Evolutionary conservation across 2,329 filamentous ascomycete species (phyloP).

Genomic region (Pseudogymnoascus sp.): DNA sequence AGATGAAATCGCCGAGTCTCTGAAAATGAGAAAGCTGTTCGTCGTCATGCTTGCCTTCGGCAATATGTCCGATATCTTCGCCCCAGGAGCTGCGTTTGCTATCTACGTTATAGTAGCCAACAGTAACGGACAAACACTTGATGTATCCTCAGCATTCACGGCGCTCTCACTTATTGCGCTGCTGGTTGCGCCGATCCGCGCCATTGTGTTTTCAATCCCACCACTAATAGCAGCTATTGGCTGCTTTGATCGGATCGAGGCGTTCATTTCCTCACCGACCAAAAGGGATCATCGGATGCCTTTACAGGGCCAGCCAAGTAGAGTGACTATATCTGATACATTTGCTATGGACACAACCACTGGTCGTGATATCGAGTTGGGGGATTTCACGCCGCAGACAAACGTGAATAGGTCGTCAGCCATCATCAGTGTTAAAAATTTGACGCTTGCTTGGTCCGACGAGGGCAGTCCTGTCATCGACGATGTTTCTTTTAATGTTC

Average conservation of each 20-base stretch:
- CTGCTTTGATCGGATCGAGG: constrained; percentile 37
- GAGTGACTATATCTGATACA: constrained; percentile 14
- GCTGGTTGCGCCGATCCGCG: constrained; percentile 34
- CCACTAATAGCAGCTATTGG: constrained; percentile 33
- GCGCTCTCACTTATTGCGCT: constrained; percentile 37
- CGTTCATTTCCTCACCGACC: constrained; percentile 18
- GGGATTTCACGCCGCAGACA: background rate
- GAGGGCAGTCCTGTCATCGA: constrained; percentile 14
- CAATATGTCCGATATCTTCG: constrained; percentile 24
- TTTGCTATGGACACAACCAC: background rate
- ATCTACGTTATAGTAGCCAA: constrained; percentile 31
- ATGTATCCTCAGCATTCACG: constrained; percentile 34
- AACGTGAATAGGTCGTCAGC: constrained; percentile 2
- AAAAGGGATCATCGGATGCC: constrained; percentile 19
- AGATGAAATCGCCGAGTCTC: constrained; percentile 15
- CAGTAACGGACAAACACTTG: constrained; percentile 24
- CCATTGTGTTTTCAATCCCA: constrained; percentile 34
- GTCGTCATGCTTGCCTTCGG: constrained; percentile 17
- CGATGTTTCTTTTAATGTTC: background rate
- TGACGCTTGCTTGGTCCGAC: constrained; percentile 21
- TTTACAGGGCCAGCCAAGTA: constrained; percentile 6
- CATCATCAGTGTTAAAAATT: constrained; percentile 22
- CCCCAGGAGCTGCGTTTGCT: constrained; percentile 35
- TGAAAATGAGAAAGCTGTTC: constrained; percentile 19
- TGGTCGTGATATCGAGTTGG: background rate